Conservation (phyloP, 371 early-diverging fungal species). For the Neoconidiobolus thromboides region DNA sequence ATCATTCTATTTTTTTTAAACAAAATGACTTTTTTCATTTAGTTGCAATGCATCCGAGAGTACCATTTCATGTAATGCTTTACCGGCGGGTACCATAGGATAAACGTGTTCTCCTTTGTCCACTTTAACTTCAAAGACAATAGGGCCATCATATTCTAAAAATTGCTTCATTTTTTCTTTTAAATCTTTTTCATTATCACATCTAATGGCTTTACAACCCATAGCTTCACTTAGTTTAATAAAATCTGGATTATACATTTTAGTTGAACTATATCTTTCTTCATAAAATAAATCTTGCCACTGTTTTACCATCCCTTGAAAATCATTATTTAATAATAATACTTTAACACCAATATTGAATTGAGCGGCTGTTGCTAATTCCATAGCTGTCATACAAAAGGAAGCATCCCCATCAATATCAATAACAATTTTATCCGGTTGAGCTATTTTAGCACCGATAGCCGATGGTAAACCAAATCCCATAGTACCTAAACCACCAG, state of each 20-base stretch:
- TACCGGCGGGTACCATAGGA: constrained; percentile 95
- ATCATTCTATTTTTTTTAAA: background rate
- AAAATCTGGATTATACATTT: constrained; percentile 95
- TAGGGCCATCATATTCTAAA: constrained; percentile 64
- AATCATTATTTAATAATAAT: constrained; percentile 86
- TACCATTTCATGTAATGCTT: constrained; percentile 56
- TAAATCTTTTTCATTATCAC: constrained; percentile 60
- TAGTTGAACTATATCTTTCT: constrained; percentile 79
- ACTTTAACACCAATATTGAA: constrained; percentile 93
- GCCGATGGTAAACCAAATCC: constrained; percentile 90
- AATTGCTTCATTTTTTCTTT: constrained; percentile 79
- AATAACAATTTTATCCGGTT: constrained; percentile 80
- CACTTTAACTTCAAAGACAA: constrained; percentile 76
- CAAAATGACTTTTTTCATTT: background rate
- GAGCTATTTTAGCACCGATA: constrained; percentile 89
- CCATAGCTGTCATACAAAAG: constrained; percentile 95
- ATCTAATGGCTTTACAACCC: constrained; percentile 75
- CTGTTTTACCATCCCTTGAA: constrained; percentile 98
- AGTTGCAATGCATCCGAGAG: background rate
- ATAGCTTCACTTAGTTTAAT: constrained; percentile 90
- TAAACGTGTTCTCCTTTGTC: constrained; percentile 81
- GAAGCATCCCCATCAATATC: constrained; percentile 96
- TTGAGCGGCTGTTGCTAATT: constrained; percentile 86
- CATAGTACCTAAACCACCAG: constrained; percentile 96
- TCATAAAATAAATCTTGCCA: constrained; percentile 97